Percentiles rank a stretch among this genome's conserved stretches.
phyloP scores from a whole-genome alignment of 75 land plant species.

The Pinus albicaulis region DNA sequence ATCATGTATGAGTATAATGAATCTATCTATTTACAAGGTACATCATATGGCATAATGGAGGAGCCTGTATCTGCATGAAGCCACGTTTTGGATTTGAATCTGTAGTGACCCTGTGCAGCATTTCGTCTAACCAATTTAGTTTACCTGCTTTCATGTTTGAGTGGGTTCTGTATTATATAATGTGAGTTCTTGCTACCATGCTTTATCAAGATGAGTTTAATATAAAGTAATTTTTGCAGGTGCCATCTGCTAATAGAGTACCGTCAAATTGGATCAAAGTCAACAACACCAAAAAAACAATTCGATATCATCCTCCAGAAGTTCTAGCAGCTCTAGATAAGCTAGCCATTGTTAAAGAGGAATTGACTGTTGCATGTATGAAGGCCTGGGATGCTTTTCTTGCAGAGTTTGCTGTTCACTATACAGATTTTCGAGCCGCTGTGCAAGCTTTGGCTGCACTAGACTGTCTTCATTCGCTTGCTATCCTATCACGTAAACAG shows the following conservation, averaged over 20 bases:
- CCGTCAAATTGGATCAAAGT: slow-evolving; percentile 86
- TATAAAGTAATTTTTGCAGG: slow-evolving; percentile 31
- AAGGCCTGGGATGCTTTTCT: slow-evolving; percentile 78
- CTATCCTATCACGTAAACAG: slow-evolving; percentile 82
- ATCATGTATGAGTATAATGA: background rate
- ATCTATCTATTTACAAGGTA: background rate
- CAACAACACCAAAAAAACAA: slow-evolving; percentile 82
- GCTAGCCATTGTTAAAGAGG: slow-evolving; percentile 79
- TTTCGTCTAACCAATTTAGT: background rate
- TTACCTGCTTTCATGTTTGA: background rate
- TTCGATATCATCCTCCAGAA: slow-evolving; percentile 94
- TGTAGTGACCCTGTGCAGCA: background rate
- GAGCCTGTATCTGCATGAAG: background rate
- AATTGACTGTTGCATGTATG: slow-evolving; percentile 57
- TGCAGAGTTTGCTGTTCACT: slow-evolving; percentile 56
- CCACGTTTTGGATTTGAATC: background rate
- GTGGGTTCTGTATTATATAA: background rate
- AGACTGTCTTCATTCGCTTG: slow-evolving; percentile 91
- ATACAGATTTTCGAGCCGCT: slow-evolving; percentile 82
- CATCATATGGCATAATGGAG: background rate
- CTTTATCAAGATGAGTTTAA: background rate
- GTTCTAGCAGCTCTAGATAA: slow-evolving; percentile 71
- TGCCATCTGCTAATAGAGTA: slow-evolving; percentile 59
- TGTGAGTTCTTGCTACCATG: background rate
- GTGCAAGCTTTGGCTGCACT: slow-evolving; percentile 92